These are phyloP conservation scores for Aegilops tauschii DNA, from an alignment of 176 grass and related monocot species.

Conservation along the genomic window DNA sequence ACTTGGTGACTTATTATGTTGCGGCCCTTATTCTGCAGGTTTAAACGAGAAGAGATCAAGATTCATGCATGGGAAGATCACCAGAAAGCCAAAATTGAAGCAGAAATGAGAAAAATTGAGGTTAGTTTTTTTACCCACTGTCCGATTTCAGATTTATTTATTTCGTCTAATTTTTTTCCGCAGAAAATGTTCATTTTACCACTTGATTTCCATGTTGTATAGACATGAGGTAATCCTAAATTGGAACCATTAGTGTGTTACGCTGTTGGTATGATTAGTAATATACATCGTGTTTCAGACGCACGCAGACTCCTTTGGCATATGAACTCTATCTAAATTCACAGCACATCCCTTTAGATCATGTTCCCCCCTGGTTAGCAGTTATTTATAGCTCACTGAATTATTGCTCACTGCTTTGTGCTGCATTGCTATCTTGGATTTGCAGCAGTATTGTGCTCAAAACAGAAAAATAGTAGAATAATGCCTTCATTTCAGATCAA, in stretches of 20 bases:
- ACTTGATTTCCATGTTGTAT: neutral
- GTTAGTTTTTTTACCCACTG: constrained; percentile 6
- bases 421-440: neutral
- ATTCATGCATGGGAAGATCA: constrained; percentile 98
- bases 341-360: neutral
- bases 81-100: constrained; percentile 96
- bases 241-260: neutral
- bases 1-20: constrained; percentile 6
- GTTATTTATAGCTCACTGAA: neutral
- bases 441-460: neutral
- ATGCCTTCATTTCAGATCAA: neutral
- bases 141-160: neutral
- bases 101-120: constrained; percentile 96
- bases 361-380: neutral
- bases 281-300: neutral
- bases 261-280: neutral
- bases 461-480: neutral
- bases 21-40: constrained; percentile 34
- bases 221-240: neutral
- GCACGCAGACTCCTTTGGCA: too few relatives aligned
- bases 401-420: neutral
- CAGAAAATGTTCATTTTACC: neutral
- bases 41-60: constrained; percentile 96
- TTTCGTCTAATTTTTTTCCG: neutral
- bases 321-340: neutral